Evolutionary conservation across 257 asterid species (phyloP), one percentile per base, ranked within the genome.

Genomic region (Thymus quinquecostatus): DNA sequence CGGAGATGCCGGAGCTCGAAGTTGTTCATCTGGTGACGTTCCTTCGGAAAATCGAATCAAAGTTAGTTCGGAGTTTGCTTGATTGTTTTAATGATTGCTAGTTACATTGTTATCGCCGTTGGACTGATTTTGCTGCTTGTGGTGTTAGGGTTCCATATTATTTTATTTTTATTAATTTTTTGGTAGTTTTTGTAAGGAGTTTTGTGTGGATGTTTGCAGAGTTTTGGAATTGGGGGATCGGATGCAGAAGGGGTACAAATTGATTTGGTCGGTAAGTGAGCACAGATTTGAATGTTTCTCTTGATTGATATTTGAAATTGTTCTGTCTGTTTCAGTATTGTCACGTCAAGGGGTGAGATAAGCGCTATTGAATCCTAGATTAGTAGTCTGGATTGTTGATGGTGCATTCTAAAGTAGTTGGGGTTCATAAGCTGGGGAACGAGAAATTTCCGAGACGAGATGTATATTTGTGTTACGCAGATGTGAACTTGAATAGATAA

Each of bases 41-140:
- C 69, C 76, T 84, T n/a, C 86, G 82, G 79, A 36, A 81, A 73
- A 14, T 84, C 38, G 88, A 81, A 71, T 73, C 86, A 48, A 77
- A 14, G 88, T 81, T 33, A 83, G 88, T n/a, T 51, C 29, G 60
- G 28, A 36, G 8, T 56, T 57, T 3, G 29, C 30, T n/a, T 12
- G 54, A 48, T 64, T 34, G 28, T 34, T 44, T 5, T 32, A 33
- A 49, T 33, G 10, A 27, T 21, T 41, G 28, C 10, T 71, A 10
- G 3, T 1, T 58, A 74, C 44, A 29, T 30, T n/a, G 8, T 43
- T 21, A 6, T 56, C 30, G 29, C 60, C 34, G 44, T 27, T 54
- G 36, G 30, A 4, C 12, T 54, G 54, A 34, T 63, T 72, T 38
- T 60, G 69, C 45, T 60, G 69, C 41, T 7, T 12, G 63, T 66